Base-by-base conservation (phyloP, 192 early-diverging fungal species). In the Mortierella alpina region DNA sequence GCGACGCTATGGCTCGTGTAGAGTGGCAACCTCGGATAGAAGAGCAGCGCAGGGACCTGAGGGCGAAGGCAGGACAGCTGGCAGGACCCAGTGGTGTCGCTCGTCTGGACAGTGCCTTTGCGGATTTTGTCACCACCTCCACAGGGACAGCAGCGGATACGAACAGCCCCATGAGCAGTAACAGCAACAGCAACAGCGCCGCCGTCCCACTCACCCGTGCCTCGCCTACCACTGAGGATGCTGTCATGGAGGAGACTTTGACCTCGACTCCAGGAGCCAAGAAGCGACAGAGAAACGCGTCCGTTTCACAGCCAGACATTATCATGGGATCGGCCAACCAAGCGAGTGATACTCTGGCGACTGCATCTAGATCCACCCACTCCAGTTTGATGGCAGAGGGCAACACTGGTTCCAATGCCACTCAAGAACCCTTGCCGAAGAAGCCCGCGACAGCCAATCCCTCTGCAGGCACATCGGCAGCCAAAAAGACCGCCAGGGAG, bases 1-100 rank as follows among this genome's bases (percentile, higher is more conserved):
- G 88, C 18, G 84, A 84, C 23, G 81, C 86, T 18, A 84, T 86
- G n/a, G 84, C 86, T 7, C 51, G 70, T 15, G 51, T 59, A 6
- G 83, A 92, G 60, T 92, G 91, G 91, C 78, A 82, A 42, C 87
- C 86, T 20, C 68, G 85, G 22, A 88, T 94, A 49, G 86, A 89
- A 50, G 84, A 84, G 45, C 91, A 94, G 69, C 89, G 91, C 63
- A n/a, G 56, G 13, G 77, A 80, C 53, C 48, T 85, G 11, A 52
- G 73, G 46, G 66, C 68, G 39, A 82, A 82, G 63, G 60, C 81
- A 11, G 55, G 45, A 0, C 74, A 82, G 45, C 45, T 68, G 8
- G 80, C 72, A 13, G 80, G 82, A 14, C 57, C 63, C 0, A 64
- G 82, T 18, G 71, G 79, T 2, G 59, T 62, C 10, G 54, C 50